A percentile compares a stretch with the other conserved stretches of the same genome.
Evolutionary conservation across 2,329 filamentous ascomycete species (phyloP).

Genomic region (Fusarium dlaminii): DNA sequence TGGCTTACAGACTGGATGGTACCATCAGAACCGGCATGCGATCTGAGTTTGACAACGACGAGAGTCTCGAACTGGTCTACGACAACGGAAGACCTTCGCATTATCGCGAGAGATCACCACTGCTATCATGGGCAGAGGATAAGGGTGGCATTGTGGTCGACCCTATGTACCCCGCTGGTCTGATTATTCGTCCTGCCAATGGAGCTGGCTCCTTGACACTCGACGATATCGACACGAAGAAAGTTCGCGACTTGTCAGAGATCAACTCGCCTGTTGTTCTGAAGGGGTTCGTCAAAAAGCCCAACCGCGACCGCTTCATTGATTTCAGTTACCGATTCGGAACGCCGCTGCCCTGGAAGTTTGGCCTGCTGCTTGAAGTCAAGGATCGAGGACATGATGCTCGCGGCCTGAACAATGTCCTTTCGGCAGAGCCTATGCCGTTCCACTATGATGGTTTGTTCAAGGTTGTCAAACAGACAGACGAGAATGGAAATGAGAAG

Average conservation of each 20-base stretch:
- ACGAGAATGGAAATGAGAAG: conserved; percentile 52
- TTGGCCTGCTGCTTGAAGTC: conserved; percentile 61
- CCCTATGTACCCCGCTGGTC: conserved; percentile 59
- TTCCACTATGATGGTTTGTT: conserved; percentile 68
- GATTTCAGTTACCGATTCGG: conserved; percentile 59
- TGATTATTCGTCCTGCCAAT: conserved; percentile 51
- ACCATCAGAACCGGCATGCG: conserved; percentile 52
- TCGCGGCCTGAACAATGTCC: conserved; percentile 60
- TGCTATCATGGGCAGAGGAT: conserved; percentile 53
- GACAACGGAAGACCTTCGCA: conserved; percentile 57
- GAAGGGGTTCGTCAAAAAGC: conserved; percentile 60
- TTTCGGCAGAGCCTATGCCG: conserved; percentile 64
- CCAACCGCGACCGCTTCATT: conserved; percentile 56
- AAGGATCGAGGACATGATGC: conserved; percentile 58
- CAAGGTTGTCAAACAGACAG: conserved; percentile 56
- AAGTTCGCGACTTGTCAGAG: conserved; percentile 58
- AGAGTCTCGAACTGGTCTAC: conserved; percentile 56
- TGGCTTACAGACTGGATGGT: conserved; percentile 56
- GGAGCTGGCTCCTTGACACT: conserved; percentile 49
- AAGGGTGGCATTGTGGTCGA: conserved; percentile 52
- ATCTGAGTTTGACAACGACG: conserved; percentile 52
- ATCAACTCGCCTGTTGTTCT: conserved; percentile 63
- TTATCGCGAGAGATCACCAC: conserved; percentile 59
- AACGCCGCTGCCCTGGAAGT: conserved; percentile 60
- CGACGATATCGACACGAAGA: conserved; percentile 54